phyloP scores from a whole-genome alignment of 1,139 yeast species.

The Williopsis jadinii region DNA sequence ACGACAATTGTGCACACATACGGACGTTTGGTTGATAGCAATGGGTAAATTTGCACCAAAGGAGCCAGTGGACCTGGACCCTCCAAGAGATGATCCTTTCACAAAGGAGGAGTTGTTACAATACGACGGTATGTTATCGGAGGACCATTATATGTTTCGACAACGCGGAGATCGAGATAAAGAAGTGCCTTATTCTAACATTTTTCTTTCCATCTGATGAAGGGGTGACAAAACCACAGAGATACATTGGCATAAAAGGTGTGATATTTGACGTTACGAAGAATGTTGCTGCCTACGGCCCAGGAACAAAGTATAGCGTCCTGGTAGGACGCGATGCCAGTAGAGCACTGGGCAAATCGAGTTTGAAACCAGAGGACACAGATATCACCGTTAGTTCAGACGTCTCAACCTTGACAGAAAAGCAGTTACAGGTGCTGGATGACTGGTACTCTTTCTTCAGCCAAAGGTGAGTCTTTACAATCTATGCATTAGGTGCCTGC shows the following conservation, averaged over 20 bases:
- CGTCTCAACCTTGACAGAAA: conserved; percentile 40
- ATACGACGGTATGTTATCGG: conserved; percentile 36
- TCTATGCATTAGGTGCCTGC: not conserved
- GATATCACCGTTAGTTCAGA: conserved; percentile 36
- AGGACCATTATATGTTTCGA: too few relatives aligned
- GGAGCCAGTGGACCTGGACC: conserved; percentile 38
- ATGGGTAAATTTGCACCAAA: conserved; percentile 38
- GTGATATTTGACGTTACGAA: conserved; percentile 68
- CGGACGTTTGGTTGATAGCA: too few relatives aligned
- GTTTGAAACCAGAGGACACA: conserved; percentile 42
- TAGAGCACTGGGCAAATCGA: conserved; percentile 55
- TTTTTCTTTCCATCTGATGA: not conserved
- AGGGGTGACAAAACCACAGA: conserved; percentile 36
- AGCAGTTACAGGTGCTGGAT: conserved; percentile 42
- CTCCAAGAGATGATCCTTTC: conserved; percentile 39
- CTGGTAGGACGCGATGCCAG: conserved; percentile 77
- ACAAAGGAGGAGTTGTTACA: conserved; percentile 33
- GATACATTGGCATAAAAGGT: conserved; percentile 73
- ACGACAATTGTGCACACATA: too few relatives aligned
- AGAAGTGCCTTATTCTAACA: too few relatives aligned
- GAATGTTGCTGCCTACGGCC: conserved; percentile 64
- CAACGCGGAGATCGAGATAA: too few relatives aligned
- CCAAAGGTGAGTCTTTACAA: conserved; percentile 33
- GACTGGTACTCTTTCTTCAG: conserved; percentile 54
- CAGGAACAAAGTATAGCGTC: conserved; percentile 64